Base-by-base conservation (phyloP, 352 stramenopile species). In the Phytophthora nicotianae region DNA sequence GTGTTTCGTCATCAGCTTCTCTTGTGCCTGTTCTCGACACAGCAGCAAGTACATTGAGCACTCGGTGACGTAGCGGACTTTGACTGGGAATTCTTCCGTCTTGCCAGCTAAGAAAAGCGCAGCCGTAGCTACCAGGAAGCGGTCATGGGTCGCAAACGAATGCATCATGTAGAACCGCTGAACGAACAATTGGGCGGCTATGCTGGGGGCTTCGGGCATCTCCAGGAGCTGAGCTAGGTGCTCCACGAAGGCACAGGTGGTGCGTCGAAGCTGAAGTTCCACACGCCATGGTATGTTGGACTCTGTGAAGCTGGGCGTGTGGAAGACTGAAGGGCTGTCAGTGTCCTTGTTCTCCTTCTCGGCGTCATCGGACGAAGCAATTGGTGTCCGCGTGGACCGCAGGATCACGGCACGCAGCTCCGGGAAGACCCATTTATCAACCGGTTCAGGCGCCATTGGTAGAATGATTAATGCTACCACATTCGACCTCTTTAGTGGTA, bases 81-180 rank as follows among this genome's bases (percentile, higher is more conserved):
- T 91, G 49, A 94, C 80, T 1, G 80, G 71, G 61, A 90, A 91
- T 33, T 94, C 86, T 62, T 91, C 85, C 17, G 69, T 75, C 70
- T 94, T 94, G 42, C 74, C 76, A 0, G 81, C 82, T 16, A 94
- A 72, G 41, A 92, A 94, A n/a, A 94, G 65, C 49, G 81, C 81
- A 0, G 83, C 81, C 1, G 86, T 90, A 9, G 78, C 86, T 14
- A 94, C 77, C 24, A 92, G 59, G 72, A 91, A 94, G 24, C 86
- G 86, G 55, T 94, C 86, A 63, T 94, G 86, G 14, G 73, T 73
- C n/a, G 68, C 58, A 52, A 94, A 91, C 35, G 86, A 83, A 59
- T 94, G 86, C 51, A 91, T 41, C 76, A 83, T 80, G 65, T 88
- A 94, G 70, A 94, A 94, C 5, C 79, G 63, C 60, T 94, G 84